These are phyloP conservation scores for Lipomyces spencermartinsiae DNA, from an alignment of 805 yeast species.

Conservation along the genomic window DNA sequence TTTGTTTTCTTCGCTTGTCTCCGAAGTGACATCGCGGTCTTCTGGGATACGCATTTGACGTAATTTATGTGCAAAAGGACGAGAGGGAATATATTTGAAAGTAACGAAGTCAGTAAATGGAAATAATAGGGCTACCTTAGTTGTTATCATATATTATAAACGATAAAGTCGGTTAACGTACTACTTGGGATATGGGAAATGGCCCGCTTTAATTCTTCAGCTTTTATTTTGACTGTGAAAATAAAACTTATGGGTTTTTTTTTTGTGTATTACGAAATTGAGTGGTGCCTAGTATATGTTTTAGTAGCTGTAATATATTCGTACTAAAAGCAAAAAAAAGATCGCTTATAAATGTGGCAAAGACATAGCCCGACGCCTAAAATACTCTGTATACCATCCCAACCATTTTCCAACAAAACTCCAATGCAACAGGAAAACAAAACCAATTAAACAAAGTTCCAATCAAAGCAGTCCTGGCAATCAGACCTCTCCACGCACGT, in stretches of 20 bases:
- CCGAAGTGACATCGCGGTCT: not conserved
- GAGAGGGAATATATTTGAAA: slow-evolving; percentile 3
- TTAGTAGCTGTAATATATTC: not conserved
- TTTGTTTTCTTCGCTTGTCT: slow-evolving; percentile 3
- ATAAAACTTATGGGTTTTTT: too few species aligned
- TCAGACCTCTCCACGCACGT: slow-evolving; percentile 52
- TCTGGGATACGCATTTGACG: not conserved
- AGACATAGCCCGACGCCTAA: not conserved
- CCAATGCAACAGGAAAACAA: not conserved
- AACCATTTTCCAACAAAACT: not conserved
- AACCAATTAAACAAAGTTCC: slow-evolving; percentile 29
- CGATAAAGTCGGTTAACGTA: not conserved
- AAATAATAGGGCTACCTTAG: not conserved
- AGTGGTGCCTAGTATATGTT: not conserved
- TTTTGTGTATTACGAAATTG: not conserved
- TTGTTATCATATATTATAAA: not conserved
- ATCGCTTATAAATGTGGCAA: not conserved
- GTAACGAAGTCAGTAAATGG: not conserved
- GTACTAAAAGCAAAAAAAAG: not conserved
- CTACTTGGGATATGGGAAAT: not conserved
- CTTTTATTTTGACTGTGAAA: not conserved
- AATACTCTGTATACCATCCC: not conserved
- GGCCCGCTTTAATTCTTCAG: not conserved
- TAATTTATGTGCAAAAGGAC: too few species aligned
- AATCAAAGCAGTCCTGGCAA: slow-evolving; percentile 38